Base-by-base conservation (phyloP, 2,329 filamentous ascomycete species). In the Gaeumannomyces tritici region DNA sequence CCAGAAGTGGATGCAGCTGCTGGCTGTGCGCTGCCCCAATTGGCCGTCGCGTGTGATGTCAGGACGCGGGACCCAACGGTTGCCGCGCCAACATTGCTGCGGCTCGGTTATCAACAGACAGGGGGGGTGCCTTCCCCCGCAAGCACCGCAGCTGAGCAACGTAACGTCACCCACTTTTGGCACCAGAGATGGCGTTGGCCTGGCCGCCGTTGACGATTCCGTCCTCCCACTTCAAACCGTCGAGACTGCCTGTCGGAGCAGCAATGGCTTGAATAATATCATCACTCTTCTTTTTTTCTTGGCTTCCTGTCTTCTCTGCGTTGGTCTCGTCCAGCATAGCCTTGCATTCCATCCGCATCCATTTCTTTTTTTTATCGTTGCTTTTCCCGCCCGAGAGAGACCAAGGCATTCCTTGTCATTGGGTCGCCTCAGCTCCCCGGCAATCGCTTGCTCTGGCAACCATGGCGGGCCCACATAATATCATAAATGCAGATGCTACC, bases 391-490 rank as follows among this genome's bases (percentile, higher is more conserved):
- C 4, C 4, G 42, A 51, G 21, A 51, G 2, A n/a, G n/a, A n/a
- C 42, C 42, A 51, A 21, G 42, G 42, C 42, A 51, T 51, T 51
- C 18, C 42, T n/a, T n/a, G 42, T 15, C 35, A n/a, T n/a, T n/a
- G n/a, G n/a, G 35, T 21, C 35, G 13, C 21, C 42, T 51, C 42
- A 51, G 42, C 42, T 51, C 18, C 21, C n/a, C 42, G 42, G 42
- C 24, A 58, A 57, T 61, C 31, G 65, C 56, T 61, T 61, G 29
- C 60, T 57, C 60, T 61, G 24, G 57, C 35, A 61, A 64, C 57
- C 15, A 68, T 68, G 66, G 63, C 61, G 13, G 47, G 62, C 35
- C 55, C 60, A 28, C 56, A 62, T 21, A 27, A 57, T 57, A 27
- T 58, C 57, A 35, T 56, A 33, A 33, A 33, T 18, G 42, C 24